Evolutionary conservation across 2,329 filamentous ascomycete species (phyloP).

Genomic region (Cryphonectria radicalis): DNA sequence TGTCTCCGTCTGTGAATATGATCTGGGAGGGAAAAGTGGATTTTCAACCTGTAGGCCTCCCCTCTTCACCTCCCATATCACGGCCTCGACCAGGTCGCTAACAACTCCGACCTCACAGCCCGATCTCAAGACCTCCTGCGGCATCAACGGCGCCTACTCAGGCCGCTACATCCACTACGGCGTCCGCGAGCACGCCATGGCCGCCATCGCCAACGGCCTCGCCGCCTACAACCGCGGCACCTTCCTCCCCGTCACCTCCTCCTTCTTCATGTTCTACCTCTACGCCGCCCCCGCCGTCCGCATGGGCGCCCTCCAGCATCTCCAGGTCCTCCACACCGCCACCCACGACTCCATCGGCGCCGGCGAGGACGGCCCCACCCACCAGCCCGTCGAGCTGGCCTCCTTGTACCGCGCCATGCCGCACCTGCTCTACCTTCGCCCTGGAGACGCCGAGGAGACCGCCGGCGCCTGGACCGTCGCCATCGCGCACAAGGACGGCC

Average conservation of each 20-base stretch:
- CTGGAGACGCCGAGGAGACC: slow-evolving; percentile 56
- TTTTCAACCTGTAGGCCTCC: slow-evolving; percentile 51
- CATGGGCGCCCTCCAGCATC: slow-evolving; percentile 55
- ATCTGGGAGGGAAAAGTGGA: slow-evolving; percentile 54
- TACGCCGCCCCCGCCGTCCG: slow-evolving; percentile 54
- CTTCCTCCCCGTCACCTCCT: slow-evolving; percentile 57
- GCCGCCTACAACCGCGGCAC: slow-evolving; percentile 58
- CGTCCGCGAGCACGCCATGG: slow-evolving; percentile 67
- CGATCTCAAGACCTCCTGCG: slow-evolving; percentile 31
- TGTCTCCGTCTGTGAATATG: slow-evolving; percentile 54
- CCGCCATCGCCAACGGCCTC: slow-evolving; percentile 59
- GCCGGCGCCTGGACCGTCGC: slow-evolving; percentile 50
- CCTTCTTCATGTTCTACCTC: slow-evolving; percentile 64
- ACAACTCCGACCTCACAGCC: slow-evolving; percentile 25
- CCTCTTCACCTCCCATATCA: not conserved
- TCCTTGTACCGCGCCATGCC: slow-evolving; percentile 59
- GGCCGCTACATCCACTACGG: slow-evolving; percentile 65
- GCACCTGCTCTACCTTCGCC: slow-evolving; percentile 57
- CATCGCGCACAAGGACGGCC: slow-evolving; percentile 39
- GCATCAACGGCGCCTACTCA: slow-evolving; percentile 49
- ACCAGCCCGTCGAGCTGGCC: slow-evolving; percentile 58
- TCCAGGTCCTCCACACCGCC: slow-evolving; percentile 56
- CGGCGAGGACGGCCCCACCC: slow-evolving; percentile 60
- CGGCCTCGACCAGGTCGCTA: not conserved
- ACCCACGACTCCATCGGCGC: slow-evolving; percentile 59